phyloP scores from a whole-genome alignment of 2,329 filamentous ascomycete genomes.

The Paracorniculantispora psalliotae region DNA sequence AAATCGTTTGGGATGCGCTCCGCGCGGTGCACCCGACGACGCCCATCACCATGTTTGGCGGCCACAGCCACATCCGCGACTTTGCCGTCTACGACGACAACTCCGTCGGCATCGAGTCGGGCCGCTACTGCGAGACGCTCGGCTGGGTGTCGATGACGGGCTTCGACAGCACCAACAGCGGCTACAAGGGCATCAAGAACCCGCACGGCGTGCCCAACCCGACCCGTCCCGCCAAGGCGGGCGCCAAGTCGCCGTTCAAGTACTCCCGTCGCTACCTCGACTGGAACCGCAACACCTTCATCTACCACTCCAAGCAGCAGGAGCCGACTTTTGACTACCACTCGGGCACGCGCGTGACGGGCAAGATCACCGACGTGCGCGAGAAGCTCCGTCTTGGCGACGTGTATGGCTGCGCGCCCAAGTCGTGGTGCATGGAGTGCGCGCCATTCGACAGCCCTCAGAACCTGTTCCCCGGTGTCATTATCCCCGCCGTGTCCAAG shows the following conservation, averaged over 20 bases:
- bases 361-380: constrained; percentile 46
- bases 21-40: constrained; percentile 49
- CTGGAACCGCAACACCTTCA: constrained; percentile 63
- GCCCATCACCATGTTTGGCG: constrained; percentile 61
- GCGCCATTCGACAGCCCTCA: constrained; percentile 45
- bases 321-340: constrained; percentile 45
- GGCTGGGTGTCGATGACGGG: constrained; percentile 63
- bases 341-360: constrained; percentile 41
- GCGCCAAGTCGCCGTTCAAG: constrained; percentile 32
- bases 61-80: constrained; percentile 61
- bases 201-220: constrained; percentile 35
- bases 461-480: constrained; percentile 49
- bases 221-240: constrained; percentile 34
- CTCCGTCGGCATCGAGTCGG: constrained; percentile 57
- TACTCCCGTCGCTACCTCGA: constrained; percentile 62
- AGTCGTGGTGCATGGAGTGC: constrained; percentile 54
- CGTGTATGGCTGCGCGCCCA: constrained; percentile 56
- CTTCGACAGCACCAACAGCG: constrained; percentile 43
- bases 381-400: constrained; percentile 49
- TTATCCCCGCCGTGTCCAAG: constrained; percentile 45
- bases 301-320: constrained; percentile 54
- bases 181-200: constrained; percentile 30
- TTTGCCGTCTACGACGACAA: constrained; percentile 59
- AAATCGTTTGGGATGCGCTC: constrained; percentile 51
- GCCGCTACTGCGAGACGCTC: constrained; percentile 63